These are phyloP conservation scores for Penicillium maclennaniae DNA, from an alignment of 495 filamentous ascomycete species.

Conservation along the genomic window DNA sequence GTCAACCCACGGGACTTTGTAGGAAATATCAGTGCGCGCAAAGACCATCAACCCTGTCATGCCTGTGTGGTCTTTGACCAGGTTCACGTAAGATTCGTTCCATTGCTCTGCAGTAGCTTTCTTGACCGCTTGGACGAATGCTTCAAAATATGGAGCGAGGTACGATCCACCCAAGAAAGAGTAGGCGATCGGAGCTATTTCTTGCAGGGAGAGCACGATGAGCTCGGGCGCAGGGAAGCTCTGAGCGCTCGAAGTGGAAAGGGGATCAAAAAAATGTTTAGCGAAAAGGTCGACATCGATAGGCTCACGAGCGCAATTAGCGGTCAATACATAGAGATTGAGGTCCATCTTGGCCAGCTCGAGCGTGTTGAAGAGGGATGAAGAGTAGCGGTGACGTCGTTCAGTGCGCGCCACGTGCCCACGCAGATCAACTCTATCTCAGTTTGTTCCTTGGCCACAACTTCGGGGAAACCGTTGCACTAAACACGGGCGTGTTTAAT, in stretches of 20 bases:
- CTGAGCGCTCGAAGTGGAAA: conserved; percentile 46
- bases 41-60: conserved; percentile 90
- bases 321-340: conserved; percentile 72
- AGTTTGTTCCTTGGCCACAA: neutral
- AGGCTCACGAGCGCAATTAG: conserved; percentile 75
- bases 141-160: conserved; percentile 69
- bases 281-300: conserved; percentile 65
- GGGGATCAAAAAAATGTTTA: conserved; percentile 64
- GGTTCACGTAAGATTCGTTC: conserved; percentile 44
- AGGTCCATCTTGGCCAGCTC: conserved; percentile 40
- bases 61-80: conserved; percentile 67
- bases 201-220: conserved; percentile 78
- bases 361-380: neutral
- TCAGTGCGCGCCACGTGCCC: conserved; percentile 9
- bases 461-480: neutral
- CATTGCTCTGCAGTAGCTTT: conserved; percentile 52
- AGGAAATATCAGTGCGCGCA: conserved; percentile 50
- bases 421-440: conserved; percentile 3
- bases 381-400: conserved; percentile 15
- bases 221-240: conserved; percentile 53
- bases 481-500: neutral
- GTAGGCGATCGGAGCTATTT: conserved; percentile 78
- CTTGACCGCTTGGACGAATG: conserved; percentile 64
- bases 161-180: conserved; percentile 83
- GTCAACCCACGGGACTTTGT: conserved; percentile 55